Conservation (phyloP, 2,329 filamentous ascomycete genomes). For the Diaporthe amygdali region DNA sequence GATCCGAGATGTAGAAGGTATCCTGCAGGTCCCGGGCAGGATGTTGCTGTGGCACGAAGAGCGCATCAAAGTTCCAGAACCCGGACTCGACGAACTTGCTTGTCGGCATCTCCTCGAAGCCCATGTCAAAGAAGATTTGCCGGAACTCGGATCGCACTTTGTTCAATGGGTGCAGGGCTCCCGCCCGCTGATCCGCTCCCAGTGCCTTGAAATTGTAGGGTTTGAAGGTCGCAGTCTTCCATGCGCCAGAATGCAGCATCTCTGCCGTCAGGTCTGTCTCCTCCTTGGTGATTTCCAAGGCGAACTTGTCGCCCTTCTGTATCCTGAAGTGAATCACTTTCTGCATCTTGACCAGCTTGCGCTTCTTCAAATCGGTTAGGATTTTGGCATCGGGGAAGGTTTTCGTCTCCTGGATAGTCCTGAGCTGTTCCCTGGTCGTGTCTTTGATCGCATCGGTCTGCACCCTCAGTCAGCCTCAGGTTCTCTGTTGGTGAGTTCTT, state of each 20-base stretch:
- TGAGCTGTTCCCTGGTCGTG: constrained; percentile 76
- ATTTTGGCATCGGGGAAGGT: constrained; percentile 76
- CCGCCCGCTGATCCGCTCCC: constrained; percentile 65
- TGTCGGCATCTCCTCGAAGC: constrained; percentile 98
- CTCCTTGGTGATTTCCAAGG: constrained; percentile 86
- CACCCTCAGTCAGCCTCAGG: constrained; percentile 15
- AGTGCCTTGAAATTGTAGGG: constrained; percentile 61
- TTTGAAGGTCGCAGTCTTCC: constrained; percentile 94
- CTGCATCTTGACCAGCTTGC: constrained; percentile 83
- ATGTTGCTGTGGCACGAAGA: constrained; percentile 97
- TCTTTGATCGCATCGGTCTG: constrained; percentile 79
- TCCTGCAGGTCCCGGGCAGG: constrained; percentile 97
- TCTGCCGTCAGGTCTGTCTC: constrained; percentile 95
- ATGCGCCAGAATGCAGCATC: constrained; percentile 85
- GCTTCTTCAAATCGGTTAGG: constrained; percentile 84
- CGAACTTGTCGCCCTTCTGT: constrained; percentile 85
- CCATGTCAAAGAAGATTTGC: constrained; percentile 99
- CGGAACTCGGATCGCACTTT: constrained; percentile 97
- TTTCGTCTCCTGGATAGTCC: constrained; percentile 72
- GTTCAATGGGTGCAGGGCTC: constrained; percentile 75
- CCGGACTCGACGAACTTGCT: constrained; percentile 93
- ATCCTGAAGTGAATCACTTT: constrained; percentile 88
- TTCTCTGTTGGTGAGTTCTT: not conserved
- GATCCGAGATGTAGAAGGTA: constrained; percentile 95
- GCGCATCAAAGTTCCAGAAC: constrained; percentile 98